phyloP scores from a whole-genome alignment of 2,329 filamentous ascomycete species.

The Cladosporium phlei region DNA sequence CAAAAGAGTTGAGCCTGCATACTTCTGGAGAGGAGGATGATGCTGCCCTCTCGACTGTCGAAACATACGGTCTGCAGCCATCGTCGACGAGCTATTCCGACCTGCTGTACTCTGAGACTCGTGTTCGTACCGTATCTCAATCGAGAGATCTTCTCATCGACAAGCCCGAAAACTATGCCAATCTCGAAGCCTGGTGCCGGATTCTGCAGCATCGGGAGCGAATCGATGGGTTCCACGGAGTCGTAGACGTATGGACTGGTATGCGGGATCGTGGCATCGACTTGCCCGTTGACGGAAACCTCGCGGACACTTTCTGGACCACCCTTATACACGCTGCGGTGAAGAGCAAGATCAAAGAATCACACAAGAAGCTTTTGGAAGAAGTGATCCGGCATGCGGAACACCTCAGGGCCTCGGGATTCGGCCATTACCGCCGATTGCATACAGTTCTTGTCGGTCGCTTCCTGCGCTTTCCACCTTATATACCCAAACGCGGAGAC shows the following conservation, averaged over 20 bases:
- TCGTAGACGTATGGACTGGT: constrained; percentile 41
- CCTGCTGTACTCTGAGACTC: background rate
- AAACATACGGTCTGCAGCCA: background rate
- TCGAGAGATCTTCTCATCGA: constrained; percentile 30
- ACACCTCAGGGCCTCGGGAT: constrained; percentile 36
- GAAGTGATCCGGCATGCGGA: constrained; percentile 39
- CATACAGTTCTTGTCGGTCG: constrained; percentile 44
- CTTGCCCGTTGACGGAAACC: constrained; percentile 37
- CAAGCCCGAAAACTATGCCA: constrained; percentile 22
- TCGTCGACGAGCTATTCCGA: background rate
- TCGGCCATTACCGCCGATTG: constrained; percentile 33
- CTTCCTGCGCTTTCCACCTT: constrained; percentile 30
- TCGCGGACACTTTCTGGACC: constrained; percentile 43
- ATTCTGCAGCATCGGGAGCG: constrained; percentile 39
- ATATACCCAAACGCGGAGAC: too few relatives aligned
- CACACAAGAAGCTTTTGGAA: constrained; percentile 26
- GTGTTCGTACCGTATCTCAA: background rate
- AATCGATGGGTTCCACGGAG: constrained; percentile 38
- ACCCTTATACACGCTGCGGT: constrained; percentile 37
- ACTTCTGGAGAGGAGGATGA: background rate
- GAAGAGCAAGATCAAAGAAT: background rate
- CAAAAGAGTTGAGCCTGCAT: constrained; percentile 5
- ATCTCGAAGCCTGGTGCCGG: constrained; percentile 38
- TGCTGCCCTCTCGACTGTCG: too few relatives aligned
- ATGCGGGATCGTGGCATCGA: constrained; percentile 34